Percentiles rank a stretch among this genome's conserved stretches.
These are phyloP conservation scores for Hysterium pulicare DNA, from an alignment of 2,329 filamentous ascomycete species.

Conservation along the genomic window DNA sequence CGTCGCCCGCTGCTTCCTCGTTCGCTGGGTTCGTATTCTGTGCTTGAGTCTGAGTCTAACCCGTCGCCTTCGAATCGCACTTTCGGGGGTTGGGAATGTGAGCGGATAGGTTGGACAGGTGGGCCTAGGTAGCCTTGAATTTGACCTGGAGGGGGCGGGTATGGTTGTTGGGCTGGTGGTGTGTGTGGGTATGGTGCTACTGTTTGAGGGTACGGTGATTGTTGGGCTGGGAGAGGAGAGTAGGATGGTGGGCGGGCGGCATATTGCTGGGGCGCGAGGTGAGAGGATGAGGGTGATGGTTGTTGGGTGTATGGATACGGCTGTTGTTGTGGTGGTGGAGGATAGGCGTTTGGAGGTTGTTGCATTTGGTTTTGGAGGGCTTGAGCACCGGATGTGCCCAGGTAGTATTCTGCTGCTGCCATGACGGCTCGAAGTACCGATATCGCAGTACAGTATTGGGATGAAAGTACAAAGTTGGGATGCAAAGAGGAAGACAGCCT, in stretches of 20 bases:
- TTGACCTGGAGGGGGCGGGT: conserved; percentile 9
- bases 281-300: conserved; percentile 5
- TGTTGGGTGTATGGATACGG: conserved; percentile 13
- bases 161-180: conserved; percentile 13
- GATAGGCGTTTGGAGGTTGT: conserved; percentile 11
- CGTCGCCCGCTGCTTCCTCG: conserved; percentile 14
- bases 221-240: too few species aligned
- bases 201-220: too few species aligned
- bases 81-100: conserved; percentile 30
- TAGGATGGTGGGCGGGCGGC: too few species aligned
- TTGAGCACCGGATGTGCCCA: conserved; percentile 20
- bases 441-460: too few species aligned
- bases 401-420: conserved; percentile 34
- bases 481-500: too few species aligned
- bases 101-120: conserved; percentile 23
- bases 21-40: conserved; percentile 17
- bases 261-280: not conserved
- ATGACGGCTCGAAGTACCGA: too few species aligned
- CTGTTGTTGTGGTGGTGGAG: conserved; percentile 16
- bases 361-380: conserved; percentile 18
- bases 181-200: conserved; percentile 15
- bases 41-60: conserved; percentile 15
- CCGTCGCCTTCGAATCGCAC: conserved; percentile 29
- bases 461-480: too few species aligned
- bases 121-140: conserved; percentile 21